phyloP scores from a whole-genome alignment of 192 early-diverging fungal species.

The Funneliformis geosporum region DNA sequence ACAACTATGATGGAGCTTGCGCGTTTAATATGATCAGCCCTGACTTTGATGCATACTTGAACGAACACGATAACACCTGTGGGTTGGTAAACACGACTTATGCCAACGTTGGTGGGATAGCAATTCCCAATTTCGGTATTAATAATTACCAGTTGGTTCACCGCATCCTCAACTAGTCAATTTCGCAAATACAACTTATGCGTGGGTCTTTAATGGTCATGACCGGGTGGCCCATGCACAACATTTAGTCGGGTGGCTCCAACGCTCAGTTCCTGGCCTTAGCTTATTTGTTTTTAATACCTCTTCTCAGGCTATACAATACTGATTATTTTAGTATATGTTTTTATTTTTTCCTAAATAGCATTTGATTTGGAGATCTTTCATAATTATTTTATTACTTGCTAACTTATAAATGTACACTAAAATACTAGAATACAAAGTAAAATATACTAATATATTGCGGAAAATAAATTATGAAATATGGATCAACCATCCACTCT shows the following conservation, averaged over 20 bases:
- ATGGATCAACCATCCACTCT: neutral
- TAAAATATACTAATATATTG: too few species aligned
- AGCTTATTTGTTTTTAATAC: neutral
- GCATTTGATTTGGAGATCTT: neutral
- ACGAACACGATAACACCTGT: too few species aligned
- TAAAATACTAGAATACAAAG: neutral
- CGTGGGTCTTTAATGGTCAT: neutral
- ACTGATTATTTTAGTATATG: neutral
- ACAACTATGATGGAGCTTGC: too few species aligned
- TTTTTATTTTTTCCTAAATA: slow-evolving; percentile 5
- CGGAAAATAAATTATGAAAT: slow-evolving; percentile 12
- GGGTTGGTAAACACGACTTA: too few species aligned
- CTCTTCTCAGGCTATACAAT: neutral
- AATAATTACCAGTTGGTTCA: neutral
- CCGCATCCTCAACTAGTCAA: neutral
- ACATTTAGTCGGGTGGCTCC: neutral
- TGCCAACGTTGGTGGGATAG: neutral
- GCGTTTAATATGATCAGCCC: too few species aligned
- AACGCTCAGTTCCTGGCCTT: neutral
- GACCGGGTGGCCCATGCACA: neutral
- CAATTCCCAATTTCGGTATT: neutral
- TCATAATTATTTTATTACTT: slow-evolving; percentile 16
- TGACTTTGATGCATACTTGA: too few species aligned
- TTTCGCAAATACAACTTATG: neutral
- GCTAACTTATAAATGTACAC: slow-evolving; percentile 10